Evolutionary conservation across 176 grass and related monocot genomes (phyloP), one percentile per base, ranked within the genome.

Genomic region (Metroxylon sagu): DNA sequence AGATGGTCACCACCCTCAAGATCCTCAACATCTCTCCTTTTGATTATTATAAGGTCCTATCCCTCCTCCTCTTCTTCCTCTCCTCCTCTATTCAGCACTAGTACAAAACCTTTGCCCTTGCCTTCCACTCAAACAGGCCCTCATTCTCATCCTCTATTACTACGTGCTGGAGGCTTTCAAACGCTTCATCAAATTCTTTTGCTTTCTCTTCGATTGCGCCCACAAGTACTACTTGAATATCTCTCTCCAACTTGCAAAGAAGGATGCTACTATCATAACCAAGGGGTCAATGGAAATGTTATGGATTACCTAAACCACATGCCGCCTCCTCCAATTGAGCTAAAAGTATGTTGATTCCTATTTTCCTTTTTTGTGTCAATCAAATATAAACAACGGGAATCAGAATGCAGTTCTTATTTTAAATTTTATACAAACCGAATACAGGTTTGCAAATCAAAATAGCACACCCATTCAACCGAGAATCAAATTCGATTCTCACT

Each of bases 221-320:
- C 57, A 61, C 57, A 61, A 71, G 57, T 57, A 26, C 26, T 50
- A 64, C 19, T 19, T 30, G 35, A 55, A 71, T 69, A 16, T 67
- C 64, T 56, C n/a, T 2, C 50, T 59, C 49, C 18, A 48, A 23
- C 16, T 16, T 25, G 6, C 21, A 14, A 4, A 48, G 0, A 26
- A 25, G 5, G 26, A 28, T 3, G 49, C 30, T 23, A 1, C 21
- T 23, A 0, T 1, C 21, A 23, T 23, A 23, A 1, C 21, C 21
- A 23, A 23, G 56, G 52, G 50, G n/a, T 30, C 49, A 8, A 25
- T 27, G 1, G 14, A 48, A 12, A 96, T 83, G 19, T 90, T 96
- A 73, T 90, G 86, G 91, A 96, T 86, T 14, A 77, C 91, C 30
- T 96, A 83, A 65, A 72, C 77, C 31, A 77, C 80, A 16, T 96